phyloP scores from a whole-genome alignment of 768 basidiomycete genomes.

The Agaricus sinodeliciosus region DNA sequence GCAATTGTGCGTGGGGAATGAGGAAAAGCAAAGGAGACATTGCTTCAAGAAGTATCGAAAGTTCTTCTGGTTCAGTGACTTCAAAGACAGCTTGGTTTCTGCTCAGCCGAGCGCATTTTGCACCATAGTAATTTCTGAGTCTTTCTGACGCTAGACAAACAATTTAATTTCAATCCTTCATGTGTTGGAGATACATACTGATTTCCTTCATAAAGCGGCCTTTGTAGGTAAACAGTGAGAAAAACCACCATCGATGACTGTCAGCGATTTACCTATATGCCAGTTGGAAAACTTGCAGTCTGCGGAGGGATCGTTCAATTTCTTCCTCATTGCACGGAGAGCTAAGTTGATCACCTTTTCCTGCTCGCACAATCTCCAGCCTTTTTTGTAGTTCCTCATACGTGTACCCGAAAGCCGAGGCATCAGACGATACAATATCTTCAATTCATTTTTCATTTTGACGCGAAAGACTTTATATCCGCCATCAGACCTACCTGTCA shows the following conservation, averaged over 20 bases:
- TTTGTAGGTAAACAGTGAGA: neutral
- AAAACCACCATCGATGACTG: neutral
- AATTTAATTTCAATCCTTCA: too few relatives aligned
- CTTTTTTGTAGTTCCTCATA: neutral
- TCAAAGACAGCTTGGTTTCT: neutral
- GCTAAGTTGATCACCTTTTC: neutral
- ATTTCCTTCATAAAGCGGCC: slow-evolving; percentile 6
- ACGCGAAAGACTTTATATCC: neutral
- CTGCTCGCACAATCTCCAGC: neutral
- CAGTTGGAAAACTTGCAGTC: slow-evolving; percentile 3
- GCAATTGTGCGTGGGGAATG: slow-evolving; percentile 1
- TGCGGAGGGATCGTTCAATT: neutral
- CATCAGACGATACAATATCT: neutral
- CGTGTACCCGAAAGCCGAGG: neutral
- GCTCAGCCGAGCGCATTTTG: neutral
- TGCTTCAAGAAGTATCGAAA: neutral
- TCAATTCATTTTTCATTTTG: neutral
- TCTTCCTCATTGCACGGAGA: neutral
- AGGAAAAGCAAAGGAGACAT: slow-evolving; percentile 6
- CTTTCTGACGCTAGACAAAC: neutral
- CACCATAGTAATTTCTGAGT: slow-evolving; percentile 5
- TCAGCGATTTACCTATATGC: slow-evolving; percentile 2
- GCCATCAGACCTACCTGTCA: neutral
- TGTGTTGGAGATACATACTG: neutral
- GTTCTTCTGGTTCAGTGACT: neutral